phyloP scores from a whole-genome alignment of 805 yeast species.

The Myxozyma kluyveri region DNA sequence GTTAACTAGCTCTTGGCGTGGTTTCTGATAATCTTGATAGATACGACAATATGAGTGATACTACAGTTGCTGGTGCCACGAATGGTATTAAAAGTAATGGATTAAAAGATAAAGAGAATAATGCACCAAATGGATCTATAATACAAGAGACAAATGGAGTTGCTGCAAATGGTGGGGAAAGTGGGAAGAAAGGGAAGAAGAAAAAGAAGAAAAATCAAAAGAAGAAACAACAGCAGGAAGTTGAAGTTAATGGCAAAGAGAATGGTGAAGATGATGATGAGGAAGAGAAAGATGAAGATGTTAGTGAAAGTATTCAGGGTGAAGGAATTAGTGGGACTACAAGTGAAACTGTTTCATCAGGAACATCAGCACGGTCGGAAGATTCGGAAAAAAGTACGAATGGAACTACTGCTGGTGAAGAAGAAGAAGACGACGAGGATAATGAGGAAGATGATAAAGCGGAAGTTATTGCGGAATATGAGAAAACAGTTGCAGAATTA shows the following conservation, averaged over 20 bases:
- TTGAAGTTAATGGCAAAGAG: background rate
- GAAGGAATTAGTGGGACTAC: background rate
- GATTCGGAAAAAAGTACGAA: slow-evolving; percentile 5
- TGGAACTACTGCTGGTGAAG: background rate
- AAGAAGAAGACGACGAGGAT: slow-evolving; percentile 4
- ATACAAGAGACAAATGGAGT: no score
- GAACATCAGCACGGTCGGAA: slow-evolving; percentile 2
- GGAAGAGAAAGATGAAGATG: background rate
- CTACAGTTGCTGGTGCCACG: no score
- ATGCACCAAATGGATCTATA: no score
- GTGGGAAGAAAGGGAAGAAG: slow-evolving; percentile 1
- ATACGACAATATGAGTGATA: no score
- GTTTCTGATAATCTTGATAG: no score
- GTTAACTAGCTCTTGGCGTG: no score
- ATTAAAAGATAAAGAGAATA: no score
- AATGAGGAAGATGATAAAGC: background rate
- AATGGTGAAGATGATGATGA: background rate
- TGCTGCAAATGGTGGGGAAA: no score
- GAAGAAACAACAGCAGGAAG: background rate
- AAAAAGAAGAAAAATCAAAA: background rate
- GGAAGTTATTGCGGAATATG: background rate
- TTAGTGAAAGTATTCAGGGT: background rate
- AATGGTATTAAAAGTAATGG: no score
- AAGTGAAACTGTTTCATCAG: background rate
- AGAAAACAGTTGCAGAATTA: background rate